These are phyloP conservation scores for Barnettozyma siamensis DNA, from an alignment of 805 yeast species.

Conservation along the genomic window DNA sequence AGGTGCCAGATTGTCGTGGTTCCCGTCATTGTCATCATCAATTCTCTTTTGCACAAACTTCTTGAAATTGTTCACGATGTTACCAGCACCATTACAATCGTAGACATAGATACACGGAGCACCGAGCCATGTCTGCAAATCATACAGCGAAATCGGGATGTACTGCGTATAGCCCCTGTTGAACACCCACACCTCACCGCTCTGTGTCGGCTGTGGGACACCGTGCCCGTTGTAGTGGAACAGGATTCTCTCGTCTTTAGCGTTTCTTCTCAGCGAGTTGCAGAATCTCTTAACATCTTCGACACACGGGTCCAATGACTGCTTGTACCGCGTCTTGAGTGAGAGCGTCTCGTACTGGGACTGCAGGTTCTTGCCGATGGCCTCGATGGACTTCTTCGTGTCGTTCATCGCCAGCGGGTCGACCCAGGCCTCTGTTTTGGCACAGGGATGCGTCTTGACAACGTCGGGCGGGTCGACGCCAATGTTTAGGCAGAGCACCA, in stretches of 20 bases:
- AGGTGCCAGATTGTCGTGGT: slow-evolving; percentile 36
- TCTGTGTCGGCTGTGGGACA: slow-evolving; percentile 92
- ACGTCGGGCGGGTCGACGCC: slow-evolving; percentile 98
- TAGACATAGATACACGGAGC: slow-evolving; percentile 95
- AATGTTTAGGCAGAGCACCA: slow-evolving; percentile 81
- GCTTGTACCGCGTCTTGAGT: slow-evolving; percentile 83
- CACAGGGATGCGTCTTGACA: slow-evolving; percentile 88
- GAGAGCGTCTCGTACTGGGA: slow-evolving; percentile 86
- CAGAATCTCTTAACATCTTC: slow-evolving; percentile 93
- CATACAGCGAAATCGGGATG: slow-evolving; percentile 93
- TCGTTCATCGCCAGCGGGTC: slow-evolving; percentile 81
- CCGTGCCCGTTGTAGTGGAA: slow-evolving; percentile 99
- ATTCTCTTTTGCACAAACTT: slow-evolving; percentile 85
- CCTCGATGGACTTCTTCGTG: slow-evolving; percentile 85
- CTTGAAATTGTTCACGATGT: slow-evolving; percentile 83
- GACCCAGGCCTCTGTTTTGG: slow-evolving; percentile 87
- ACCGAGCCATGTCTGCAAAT: slow-evolving; percentile 94
- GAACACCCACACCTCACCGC: slow-evolving; percentile 98
- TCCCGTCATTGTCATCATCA: slow-evolving; percentile 70
- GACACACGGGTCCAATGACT: slow-evolving; percentile 87
- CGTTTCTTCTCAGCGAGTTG: slow-evolving; percentile 78
- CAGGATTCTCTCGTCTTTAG: slow-evolving; percentile 87
- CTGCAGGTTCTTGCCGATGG: slow-evolving; percentile 84
- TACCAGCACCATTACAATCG: slow-evolving; percentile 93
- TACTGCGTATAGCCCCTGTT: slow-evolving; percentile 96